These are phyloP conservation scores for Noccaea bulbosa DNA, from an alignment of 345 rosid genomes.

Conservation along the genomic window DNA sequence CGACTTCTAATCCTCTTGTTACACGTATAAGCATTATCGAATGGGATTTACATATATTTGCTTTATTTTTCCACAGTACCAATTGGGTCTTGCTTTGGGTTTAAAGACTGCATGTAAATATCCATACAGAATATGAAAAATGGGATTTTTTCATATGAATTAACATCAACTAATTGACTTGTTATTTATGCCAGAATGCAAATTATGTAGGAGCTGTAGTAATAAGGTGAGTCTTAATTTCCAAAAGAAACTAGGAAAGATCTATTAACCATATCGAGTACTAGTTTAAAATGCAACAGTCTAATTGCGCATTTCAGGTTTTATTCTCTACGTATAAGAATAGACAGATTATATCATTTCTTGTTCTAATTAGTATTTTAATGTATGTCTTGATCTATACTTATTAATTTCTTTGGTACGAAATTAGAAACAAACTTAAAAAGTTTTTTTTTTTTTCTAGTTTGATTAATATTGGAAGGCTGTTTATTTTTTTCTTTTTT, in stretches of 20 bases:
- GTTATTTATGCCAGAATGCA: neutral
- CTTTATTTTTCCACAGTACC: neutral
- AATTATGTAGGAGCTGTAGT: neutral
- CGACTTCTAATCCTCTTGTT: slow-evolving; percentile 30
- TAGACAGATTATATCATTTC: neutral
- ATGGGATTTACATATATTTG: neutral
- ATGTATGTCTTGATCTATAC: neutral
- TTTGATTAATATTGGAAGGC: neutral
- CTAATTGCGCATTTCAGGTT: neutral
- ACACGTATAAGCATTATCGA: slow-evolving; percentile 33
- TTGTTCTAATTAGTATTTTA: neutral
- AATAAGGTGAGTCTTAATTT: neutral
- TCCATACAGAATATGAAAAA: neutral
- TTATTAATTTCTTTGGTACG: neutral
- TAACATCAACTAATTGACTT: neutral
- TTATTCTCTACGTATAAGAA: neutral
- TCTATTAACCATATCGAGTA: neutral
- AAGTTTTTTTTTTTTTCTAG: neutral
- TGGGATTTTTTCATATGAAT: neutral
- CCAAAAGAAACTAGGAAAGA: neutral
- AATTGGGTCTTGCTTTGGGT: neutral
- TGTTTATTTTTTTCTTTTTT: neutral
- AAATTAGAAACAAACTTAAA: neutral
- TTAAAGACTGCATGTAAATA: neutral
- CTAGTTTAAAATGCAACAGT: too few species aligned